A percentile compares a stretch with the other conserved stretches of the same genome.
Conservation (phyloP, 2,329 filamentous ascomycete genomes). For the Aspergillus carbonarius region DNA sequence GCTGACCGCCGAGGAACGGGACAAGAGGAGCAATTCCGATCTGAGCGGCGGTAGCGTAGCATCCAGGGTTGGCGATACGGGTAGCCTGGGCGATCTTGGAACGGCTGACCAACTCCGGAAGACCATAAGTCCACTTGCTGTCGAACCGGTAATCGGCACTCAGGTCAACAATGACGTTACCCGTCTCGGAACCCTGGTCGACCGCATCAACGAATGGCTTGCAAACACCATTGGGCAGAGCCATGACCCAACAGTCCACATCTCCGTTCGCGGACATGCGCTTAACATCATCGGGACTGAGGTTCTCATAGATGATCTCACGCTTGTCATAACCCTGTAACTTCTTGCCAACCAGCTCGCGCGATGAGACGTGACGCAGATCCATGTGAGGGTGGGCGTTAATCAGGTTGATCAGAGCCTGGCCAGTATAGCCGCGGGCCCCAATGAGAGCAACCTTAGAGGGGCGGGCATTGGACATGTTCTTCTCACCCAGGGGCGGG, state of each 20-base stretch:
- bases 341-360: slow-evolving; percentile 83
- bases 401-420: slow-evolving; percentile 82
- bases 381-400: slow-evolving; percentile 89
- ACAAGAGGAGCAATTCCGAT: slow-evolving; percentile 82
- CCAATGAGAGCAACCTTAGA: slow-evolving; percentile 84
- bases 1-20: slow-evolving; percentile 72
- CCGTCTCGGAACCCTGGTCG: slow-evolving; percentile 64
- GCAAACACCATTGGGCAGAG: slow-evolving; percentile 91
- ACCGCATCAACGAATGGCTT: slow-evolving; percentile 91
- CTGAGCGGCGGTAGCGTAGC: slow-evolving; percentile 92
- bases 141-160: slow-evolving; percentile 97
- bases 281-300: slow-evolving; percentile 80
- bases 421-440: slow-evolving; percentile 89
- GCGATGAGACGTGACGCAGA: slow-evolving; percentile 85
- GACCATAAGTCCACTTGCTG: slow-evolving; percentile 79
- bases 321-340: slow-evolving; percentile 88
- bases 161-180: slow-evolving; percentile 83
- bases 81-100: slow-evolving; percentile 73
- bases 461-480: slow-evolving; percentile 75
- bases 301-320: slow-evolving; percentile 87
- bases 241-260: slow-evolving; percentile 97
- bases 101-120: slow-evolving; percentile 80
- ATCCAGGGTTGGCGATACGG: slow-evolving; percentile 89
- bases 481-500: slow-evolving; percentile 84
- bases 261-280: slow-evolving; percentile 79